Evolutionary conservation across 2,329 filamentous ascomycete species (phyloP).

Genomic region (Aspergillus sp.): DNA sequence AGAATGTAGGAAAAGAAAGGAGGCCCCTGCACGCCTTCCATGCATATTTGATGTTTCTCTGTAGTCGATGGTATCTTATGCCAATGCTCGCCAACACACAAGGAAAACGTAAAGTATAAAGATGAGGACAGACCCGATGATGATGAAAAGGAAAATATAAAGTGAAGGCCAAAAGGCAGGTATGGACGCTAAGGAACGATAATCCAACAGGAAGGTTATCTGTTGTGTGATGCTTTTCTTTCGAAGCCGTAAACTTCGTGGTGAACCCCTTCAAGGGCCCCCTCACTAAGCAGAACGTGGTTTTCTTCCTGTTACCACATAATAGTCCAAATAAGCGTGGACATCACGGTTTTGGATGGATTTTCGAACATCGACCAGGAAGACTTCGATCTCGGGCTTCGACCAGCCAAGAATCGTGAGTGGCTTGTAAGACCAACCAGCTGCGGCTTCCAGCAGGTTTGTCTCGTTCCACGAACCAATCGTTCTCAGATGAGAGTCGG

Average conservation of each 20-base stretch:
- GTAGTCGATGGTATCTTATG: conserved; percentile 33
- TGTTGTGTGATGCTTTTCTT: background rate
- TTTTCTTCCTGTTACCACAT: conserved; percentile 43
- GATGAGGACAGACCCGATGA: conserved; percentile 10
- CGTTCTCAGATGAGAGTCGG: conserved; percentile 49
- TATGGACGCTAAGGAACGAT: background rate
- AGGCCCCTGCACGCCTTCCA: conserved; percentile 25
- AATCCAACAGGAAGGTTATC: background rate
- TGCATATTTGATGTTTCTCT: conserved; percentile 24
- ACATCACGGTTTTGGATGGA: conserved; percentile 43
- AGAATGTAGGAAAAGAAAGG: background rate
- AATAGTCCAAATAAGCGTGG: conserved; percentile 46
- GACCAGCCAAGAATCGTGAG: conserved; percentile 47
- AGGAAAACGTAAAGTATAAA: conserved; percentile 5
- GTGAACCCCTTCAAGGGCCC: conserved; percentile 10
- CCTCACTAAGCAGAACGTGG: conserved; percentile 26
- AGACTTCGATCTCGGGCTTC: conserved; percentile 50
- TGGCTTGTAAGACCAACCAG: conserved; percentile 49
- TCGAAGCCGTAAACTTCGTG: background rate
- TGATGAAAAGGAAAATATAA: background rate
- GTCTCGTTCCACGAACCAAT: conserved; percentile 53
- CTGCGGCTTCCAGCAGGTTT: conserved; percentile 48
- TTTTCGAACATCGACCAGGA: conserved; percentile 47
- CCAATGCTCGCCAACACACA: conserved; percentile 23
- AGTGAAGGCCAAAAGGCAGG: background rate